Evolutionary conservation across 2,329 filamentous ascomycete genomes (phyloP).

Genomic region (Xylariaceae sp.): DNA sequence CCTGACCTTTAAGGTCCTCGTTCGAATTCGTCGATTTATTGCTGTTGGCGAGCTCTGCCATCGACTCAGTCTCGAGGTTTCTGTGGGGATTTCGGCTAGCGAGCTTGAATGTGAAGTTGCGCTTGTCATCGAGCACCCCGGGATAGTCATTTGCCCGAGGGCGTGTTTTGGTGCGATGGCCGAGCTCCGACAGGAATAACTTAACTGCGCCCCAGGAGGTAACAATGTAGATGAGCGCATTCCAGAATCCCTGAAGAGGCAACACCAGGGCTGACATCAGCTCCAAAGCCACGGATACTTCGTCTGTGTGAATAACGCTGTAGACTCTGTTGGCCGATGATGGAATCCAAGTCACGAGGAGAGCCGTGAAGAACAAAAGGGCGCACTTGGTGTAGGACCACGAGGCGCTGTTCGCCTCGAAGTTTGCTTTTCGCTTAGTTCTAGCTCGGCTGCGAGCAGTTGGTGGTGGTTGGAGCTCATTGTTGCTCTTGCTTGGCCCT

Average conservation of each 20-base stretch:
- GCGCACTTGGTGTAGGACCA: constrained; percentile 69
- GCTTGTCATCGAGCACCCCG: constrained; percentile 8
- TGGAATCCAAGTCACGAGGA: constrained; percentile 72
- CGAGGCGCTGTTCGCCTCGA: constrained; percentile 58
- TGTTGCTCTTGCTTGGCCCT: constrained; percentile 14
- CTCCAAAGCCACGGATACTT: constrained; percentile 56
- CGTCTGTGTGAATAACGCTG: constrained; percentile 53
- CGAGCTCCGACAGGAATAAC: constrained; percentile 37
- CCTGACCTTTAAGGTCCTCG: constrained; percentile 17
- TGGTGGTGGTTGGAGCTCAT: constrained; percentile 6
- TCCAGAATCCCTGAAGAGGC: constrained; percentile 82
- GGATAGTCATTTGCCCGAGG: background rate
- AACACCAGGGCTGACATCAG: constrained; percentile 70
- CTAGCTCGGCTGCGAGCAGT: background rate
- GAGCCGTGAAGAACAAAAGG: constrained; percentile 66
- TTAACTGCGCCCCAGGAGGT: constrained; percentile 65
- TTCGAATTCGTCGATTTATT: constrained; percentile 31
- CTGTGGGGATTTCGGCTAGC: constrained; percentile 27
- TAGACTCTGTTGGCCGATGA: constrained; percentile 76
- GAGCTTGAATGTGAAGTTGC: constrained; percentile 30
- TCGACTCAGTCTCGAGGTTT: constrained; percentile 45
- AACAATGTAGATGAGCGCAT: constrained; percentile 69
- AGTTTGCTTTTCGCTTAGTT: constrained; percentile 21
- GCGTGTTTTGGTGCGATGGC: constrained; percentile 5
- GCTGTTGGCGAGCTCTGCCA: constrained; percentile 42